Base-by-base conservation (phyloP, 1,139 yeast genomes). In the Suhomyces panamericanus region DNA sequence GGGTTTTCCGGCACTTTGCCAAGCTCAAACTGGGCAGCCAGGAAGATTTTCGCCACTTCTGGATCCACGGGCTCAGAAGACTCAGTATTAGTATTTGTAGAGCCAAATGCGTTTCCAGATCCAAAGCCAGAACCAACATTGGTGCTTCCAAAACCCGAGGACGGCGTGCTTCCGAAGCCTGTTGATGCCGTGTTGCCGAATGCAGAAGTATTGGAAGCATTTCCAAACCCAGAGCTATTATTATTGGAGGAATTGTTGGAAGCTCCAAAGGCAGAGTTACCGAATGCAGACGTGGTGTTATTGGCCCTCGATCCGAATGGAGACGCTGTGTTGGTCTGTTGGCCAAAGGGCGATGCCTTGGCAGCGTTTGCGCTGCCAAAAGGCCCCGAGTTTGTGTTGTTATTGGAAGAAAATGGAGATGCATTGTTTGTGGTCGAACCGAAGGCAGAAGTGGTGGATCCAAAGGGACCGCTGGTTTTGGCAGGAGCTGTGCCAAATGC, bases 1-100 rank as follows among this genome's bases (percentile, higher is more conserved):
- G 90, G 81, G 1, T 80, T 57, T 49, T 87, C 96, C 0, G 97
- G 97, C 1, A 90, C 80, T 22, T 66, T 64, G 0, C 96, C 96
- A 22, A 88, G 62, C 13, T 64, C 62, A 56, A 89, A 90, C 3
- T 51, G 46, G 0, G 63, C 56, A 1, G 81, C 74, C 49, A 71
- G 65, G 59, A 87, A 90, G 15, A 78, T 78, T 6, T 63, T 68
- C 11, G 70, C 48, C 1, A 82, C 70, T 3, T 33, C 39, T 4
- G 32, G 22, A 15, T 20, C 36, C 24, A 36, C 27, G 14, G 39
- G 10, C 20, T 26, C 37, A 10, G 45, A n/a, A n/a, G 38, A 32
- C 2, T 41, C 22, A 20, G 28, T 32, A 17, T 30, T 42, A 11
- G 38, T 41, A 24, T 44, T 16, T 14, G 38, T 15, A 20, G 24